phyloP scores from a whole-genome alignment of 805 yeast species.

The Martiniozyma abietophila region DNA sequence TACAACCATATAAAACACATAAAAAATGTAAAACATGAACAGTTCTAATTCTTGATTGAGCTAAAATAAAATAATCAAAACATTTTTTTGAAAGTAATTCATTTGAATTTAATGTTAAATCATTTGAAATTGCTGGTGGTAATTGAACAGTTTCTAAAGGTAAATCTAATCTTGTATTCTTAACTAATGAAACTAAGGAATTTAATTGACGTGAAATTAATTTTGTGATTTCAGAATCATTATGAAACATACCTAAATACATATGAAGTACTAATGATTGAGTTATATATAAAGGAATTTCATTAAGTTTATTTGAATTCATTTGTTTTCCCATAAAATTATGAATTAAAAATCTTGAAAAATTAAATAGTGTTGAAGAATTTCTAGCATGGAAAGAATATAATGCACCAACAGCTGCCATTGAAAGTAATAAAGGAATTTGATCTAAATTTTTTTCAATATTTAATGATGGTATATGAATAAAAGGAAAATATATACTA shows the following conservation, averaged over 20 bases:
- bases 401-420: slow-evolving; percentile 85
- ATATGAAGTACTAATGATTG: slow-evolving; percentile 49
- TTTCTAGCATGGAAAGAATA: slow-evolving; percentile 73
- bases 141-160: slow-evolving; percentile 37
- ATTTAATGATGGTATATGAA: slow-evolving; percentile 58
- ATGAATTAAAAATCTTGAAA: slow-evolving; percentile 59
- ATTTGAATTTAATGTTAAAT: slow-evolving; percentile 13
- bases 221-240: slow-evolving; percentile 41
- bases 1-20: slow-evolving; percentile 36
- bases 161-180: slow-evolving; percentile 41
- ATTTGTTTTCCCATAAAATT: slow-evolving; percentile 48
- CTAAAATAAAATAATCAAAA: slow-evolving; percentile 42
- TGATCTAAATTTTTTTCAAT: slow-evolving; percentile 40
- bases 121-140: slow-evolving; percentile 30
- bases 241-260: slow-evolving; percentile 47
- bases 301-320: slow-evolving; percentile 37
- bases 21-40: slow-evolving; percentile 42
- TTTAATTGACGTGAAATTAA: slow-evolving; percentile 43
- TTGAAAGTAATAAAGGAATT: slow-evolving; percentile 62
- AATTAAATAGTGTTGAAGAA: slow-evolving; percentile 60
- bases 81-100: slow-evolving; percentile 28
- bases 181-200: slow-evolving; percentile 45
- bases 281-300: slow-evolving; percentile 47
- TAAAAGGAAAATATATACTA: slow-evolving; percentile 74
- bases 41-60: slow-evolving; percentile 49